Base-by-base conservation (phyloP, 805 yeast genomes). In the Starmerella apis region DNA sequence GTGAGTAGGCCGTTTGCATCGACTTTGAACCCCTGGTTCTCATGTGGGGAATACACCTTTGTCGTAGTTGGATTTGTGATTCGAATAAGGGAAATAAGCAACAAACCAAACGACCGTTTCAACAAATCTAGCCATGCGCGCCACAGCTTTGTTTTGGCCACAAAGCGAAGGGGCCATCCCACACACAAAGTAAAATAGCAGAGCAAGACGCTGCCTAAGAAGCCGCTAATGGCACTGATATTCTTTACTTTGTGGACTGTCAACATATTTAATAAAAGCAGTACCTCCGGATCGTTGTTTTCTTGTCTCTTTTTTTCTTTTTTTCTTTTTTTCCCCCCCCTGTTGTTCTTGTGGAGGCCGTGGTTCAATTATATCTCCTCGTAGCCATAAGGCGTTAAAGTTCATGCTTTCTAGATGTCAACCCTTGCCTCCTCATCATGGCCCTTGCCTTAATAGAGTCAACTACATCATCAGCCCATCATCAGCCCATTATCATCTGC, bases 41-140 rank as follows among this genome's bases (percentile, higher is more conserved):
- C 42, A 14, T 43, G 36, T 14, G 33, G 35, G 7, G 51, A 38
- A 51, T 56, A 60, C n/a, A 60, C 7, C 3, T 44, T 23, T 20
- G 48, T 42, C 20, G 19, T 36, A 7, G 58, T 38, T 6, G 59
- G 59, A 22, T 52, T 38, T 6, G 56, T 38, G 38, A 42, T 23
- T 42, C 52, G 43, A 20, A 51, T 14, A 10, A 53, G 28, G 14
- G 49, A 11, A 11, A 51, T 28, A 11, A 55, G 48, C 13, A 47
- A 16, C 41, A 44, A 33, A 11, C 55, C 55, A 46, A 56, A 60
- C 42, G 39, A 30, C 32, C 57, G 57, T 50, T 58, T 53, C 43
- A 30, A 33, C 32, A 48, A 37, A 22, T 55, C 57, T 27, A 47
- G 35, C 60, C 60, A 59, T 1, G 58, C 58, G 11, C 55, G 47